Percentiles rank a stretch among this genome's conserved stretches.
Evolutionary conservation across 2,329 filamentous ascomycete species (phyloP).

Genomic region (Colletotrichum incanum): DNA sequence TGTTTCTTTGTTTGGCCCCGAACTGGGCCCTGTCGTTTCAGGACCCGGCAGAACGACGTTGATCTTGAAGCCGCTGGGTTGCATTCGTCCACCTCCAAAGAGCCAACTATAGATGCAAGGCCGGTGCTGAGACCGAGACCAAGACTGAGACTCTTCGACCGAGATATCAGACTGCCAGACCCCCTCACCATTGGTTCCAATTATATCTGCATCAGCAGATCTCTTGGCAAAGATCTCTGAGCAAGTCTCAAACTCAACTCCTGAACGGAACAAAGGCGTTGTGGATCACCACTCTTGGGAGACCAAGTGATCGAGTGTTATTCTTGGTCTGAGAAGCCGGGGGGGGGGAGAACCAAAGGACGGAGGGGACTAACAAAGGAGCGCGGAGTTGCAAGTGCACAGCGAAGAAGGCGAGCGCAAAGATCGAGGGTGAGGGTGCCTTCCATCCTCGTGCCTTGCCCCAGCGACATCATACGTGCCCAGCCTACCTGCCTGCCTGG

Average conservation of each 20-base stretch:
- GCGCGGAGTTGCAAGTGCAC: constrained; percentile 13
- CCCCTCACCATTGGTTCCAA: constrained; percentile 28
- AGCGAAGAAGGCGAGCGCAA: constrained; percentile 2
- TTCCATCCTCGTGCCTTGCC: constrained; percentile 13
- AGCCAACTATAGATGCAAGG: constrained; percentile 28
- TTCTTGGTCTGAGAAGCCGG: neutral
- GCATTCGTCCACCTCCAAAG: constrained; percentile 21
- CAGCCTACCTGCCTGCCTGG: constrained; percentile 16
- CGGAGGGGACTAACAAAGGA: constrained; percentile 15
- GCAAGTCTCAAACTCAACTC: constrained; percentile 26
- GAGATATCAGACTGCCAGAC: constrained; percentile 15
- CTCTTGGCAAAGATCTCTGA: constrained; percentile 28
- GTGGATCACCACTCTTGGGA: neutral
- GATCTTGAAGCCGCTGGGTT: constrained; percentile 34
- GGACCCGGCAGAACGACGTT: constrained; percentile 28
- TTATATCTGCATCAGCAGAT: constrained; percentile 36
- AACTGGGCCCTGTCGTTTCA: constrained; percentile 29
- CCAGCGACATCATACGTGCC: neutral
- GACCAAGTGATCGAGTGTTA: constrained; percentile 5
- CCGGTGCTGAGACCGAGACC: constrained; percentile 34
- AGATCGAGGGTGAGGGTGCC: constrained; percentile 27
- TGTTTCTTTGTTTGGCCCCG: constrained; percentile 37
- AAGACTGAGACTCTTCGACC: constrained; percentile 23
- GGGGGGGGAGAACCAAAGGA: neutral
- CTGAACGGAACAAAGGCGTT: constrained; percentile 3